Evolutionary conservation across 441 rosid genomes (phyloP).

Genomic region (Corymbia citriodora): DNA sequence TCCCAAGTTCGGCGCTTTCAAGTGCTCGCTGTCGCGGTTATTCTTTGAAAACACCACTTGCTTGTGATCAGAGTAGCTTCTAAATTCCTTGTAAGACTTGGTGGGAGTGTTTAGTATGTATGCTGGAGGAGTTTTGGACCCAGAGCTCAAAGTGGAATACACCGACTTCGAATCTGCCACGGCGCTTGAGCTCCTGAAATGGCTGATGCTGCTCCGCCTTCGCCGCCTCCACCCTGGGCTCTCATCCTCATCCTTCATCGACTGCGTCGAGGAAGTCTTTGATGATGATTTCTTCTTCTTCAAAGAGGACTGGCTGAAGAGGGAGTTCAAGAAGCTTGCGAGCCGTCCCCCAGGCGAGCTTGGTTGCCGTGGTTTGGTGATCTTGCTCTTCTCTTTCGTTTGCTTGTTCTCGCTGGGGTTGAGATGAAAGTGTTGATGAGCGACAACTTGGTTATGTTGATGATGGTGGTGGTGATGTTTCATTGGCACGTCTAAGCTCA

Average conservation of each 20-base stretch:
- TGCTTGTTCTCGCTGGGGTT: slow-evolving; percentile 20
- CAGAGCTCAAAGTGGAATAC: slow-evolving; percentile 61
- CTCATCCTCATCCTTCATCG: background rate
- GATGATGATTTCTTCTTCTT: slow-evolving; percentile 13
- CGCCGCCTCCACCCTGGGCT: background rate
- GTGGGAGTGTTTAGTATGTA: slow-evolving; percentile 45
- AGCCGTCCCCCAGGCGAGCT: slow-evolving; percentile 50
- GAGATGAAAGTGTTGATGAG: background rate
- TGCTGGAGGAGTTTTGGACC: slow-evolving; percentile 78
- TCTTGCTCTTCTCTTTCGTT: slow-evolving; percentile 70
- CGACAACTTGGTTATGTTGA: slow-evolving; percentile 25
- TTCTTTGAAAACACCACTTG: background rate
- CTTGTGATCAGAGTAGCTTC: slow-evolving; percentile 47
- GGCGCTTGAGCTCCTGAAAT: slow-evolving; percentile 34
- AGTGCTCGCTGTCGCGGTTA: background rate
- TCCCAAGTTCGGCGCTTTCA: background rate
- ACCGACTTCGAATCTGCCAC: slow-evolving; percentile 38
- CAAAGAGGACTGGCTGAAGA: slow-evolving; percentile 64
- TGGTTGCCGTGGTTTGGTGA: slow-evolving; percentile 29
- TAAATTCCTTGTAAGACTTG: slow-evolving; percentile 48
- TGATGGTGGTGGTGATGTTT: slow-evolving; percentile 33
- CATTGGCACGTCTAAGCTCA: slow-evolving; percentile 58
- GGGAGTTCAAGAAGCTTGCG: slow-evolving; percentile 74
- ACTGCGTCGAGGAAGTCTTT: background rate
- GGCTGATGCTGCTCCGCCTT: slow-evolving; percentile 9